Percentiles rank a stretch among this genome's conserved stretches.
phyloP scores from a whole-genome alignment of 2,329 filamentous ascomycete genomes.

The Ilyonectria robusta region DNA sequence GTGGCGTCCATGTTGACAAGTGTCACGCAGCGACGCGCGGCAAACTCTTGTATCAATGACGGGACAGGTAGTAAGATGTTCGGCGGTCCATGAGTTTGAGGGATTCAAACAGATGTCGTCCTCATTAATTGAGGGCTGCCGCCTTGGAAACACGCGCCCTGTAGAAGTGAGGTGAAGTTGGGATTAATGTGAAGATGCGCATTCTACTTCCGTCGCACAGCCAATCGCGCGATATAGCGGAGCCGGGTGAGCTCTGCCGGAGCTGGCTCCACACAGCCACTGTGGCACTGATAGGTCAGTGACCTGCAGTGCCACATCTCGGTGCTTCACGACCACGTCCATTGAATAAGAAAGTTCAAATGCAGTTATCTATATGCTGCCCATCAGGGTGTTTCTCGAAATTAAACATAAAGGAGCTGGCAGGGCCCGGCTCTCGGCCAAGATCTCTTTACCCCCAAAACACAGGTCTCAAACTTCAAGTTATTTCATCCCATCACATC shows the following conservation, averaged over 20 bases:
- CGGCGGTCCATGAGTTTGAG: neutral
- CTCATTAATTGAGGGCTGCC: neutral
- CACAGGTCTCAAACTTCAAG: conserved; percentile 20
- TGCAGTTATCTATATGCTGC: too few species aligned
- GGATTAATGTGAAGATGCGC: neutral
- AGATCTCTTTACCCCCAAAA: conserved; percentile 15
- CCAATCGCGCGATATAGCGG: too few species aligned
- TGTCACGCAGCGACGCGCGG: conserved; percentile 34
- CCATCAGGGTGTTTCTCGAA: too few species aligned
- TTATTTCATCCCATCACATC: conserved; percentile 28
- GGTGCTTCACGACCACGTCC: too few species aligned
- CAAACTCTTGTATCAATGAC: conserved; percentile 2
- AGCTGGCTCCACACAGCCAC: too few species aligned
- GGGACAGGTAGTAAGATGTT: neutral
- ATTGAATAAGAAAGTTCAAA: too few species aligned
- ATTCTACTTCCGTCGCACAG: too few species aligned
- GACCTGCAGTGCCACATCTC: too few species aligned
- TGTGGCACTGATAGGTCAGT: too few species aligned
- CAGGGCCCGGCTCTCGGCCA: too few species aligned
- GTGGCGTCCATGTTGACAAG: conserved; percentile 45
- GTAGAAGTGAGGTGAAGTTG: conserved; percentile 21
- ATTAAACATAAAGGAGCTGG: too few species aligned
- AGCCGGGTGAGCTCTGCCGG: too few species aligned
- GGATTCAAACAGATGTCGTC: neutral
- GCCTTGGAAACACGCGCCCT: neutral